A percentile compares a stretch with the other conserved stretches of the same genome.
Conservation (phyloP, 257 asterid species). For the Solanum pimpinellifolium region DNA sequence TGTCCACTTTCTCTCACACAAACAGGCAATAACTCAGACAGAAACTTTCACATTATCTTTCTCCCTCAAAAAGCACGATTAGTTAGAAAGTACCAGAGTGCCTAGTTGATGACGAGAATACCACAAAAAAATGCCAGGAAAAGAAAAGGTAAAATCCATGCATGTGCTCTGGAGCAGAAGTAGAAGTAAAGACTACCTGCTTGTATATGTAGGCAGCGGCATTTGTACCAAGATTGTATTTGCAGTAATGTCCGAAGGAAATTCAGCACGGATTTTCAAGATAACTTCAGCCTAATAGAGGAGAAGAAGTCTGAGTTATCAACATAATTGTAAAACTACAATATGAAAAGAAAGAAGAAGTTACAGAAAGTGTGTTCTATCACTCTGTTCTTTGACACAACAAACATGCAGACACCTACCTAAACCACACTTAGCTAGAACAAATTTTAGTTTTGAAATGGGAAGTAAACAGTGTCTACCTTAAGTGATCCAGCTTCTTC, state of each 20-base stretch:
- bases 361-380: not conserved
- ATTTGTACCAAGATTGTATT: slow-evolving; percentile 82
- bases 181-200: slow-evolving; percentile 38
- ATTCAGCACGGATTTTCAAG: slow-evolving; percentile 91
- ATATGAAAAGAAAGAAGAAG: not conserved
- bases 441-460: not conserved
- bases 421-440: not conserved
- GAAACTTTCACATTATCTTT: not conserved
- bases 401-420: not conserved
- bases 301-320: slow-evolving; percentile 7
- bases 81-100: not conserved
- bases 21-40: not conserved
- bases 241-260: slow-evolving; percentile 75
- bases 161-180: not conserved
- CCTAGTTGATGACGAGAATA: not conserved
- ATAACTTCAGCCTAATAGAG: slow-evolving; percentile 82
- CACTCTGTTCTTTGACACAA: not conserved
- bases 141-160: not conserved
- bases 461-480: slow-evolving; percentile 26
- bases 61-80: not conserved
- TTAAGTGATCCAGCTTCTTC: slow-evolving; percentile 89
- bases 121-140: not conserved
- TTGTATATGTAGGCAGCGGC: slow-evolving; percentile 90
- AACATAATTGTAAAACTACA: slow-evolving; percentile 2
- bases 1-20: not conserved